Evolutionary conservation across 2,329 filamentous ascomycete species (phyloP).

Genomic region (Fusarium domesticum): DNA sequence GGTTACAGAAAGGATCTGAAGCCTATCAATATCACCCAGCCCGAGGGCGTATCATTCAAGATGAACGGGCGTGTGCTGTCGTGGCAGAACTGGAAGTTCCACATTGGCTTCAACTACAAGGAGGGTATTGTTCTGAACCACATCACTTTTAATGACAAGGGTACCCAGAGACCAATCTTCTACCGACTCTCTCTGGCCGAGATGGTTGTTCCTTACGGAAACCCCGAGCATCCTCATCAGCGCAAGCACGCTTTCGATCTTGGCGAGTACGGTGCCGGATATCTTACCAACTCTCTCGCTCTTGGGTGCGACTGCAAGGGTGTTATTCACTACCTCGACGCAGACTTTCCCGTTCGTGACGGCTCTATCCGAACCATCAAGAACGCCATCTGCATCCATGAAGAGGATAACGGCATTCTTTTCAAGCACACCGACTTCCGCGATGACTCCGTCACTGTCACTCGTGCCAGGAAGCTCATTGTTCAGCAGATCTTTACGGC

Average conservation of each 20-base stretch:
- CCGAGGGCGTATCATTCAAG: constrained; percentile 83
- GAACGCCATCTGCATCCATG: constrained; percentile 93
- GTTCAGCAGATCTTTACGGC: constrained; percentile 92
- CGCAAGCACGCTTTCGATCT: constrained; percentile 80
- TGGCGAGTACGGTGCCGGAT: constrained; percentile 77
- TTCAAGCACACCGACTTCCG: constrained; percentile 96
- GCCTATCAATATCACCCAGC: constrained; percentile 83
- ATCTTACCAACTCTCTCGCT: constrained; percentile 76
- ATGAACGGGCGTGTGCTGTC: constrained; percentile 67
- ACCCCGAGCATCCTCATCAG: constrained; percentile 76
- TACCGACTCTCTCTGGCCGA: constrained; percentile 86
- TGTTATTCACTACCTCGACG: constrained; percentile 87
- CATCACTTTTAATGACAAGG: constrained; percentile 85
- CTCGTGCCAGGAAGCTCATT: constrained; percentile 79
- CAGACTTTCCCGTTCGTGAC: constrained; percentile 74
- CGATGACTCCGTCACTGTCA: constrained; percentile 82
- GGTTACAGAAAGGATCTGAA: constrained; percentile 79
- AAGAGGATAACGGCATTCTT: constrained; percentile 86
- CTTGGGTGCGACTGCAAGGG: constrained; percentile 86
- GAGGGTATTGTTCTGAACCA: constrained; percentile 90
- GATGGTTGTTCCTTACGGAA: constrained; percentile 91
- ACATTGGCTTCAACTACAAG: constrained; percentile 92
- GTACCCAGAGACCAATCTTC: constrained; percentile 73
- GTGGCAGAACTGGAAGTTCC: constrained; percentile 94
- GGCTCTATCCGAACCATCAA: constrained; percentile 79